These are phyloP conservation scores for Aureobasidium zeae DNA, from an alignment of 2,329 filamentous ascomycete species.

Conservation along the genomic window DNA sequence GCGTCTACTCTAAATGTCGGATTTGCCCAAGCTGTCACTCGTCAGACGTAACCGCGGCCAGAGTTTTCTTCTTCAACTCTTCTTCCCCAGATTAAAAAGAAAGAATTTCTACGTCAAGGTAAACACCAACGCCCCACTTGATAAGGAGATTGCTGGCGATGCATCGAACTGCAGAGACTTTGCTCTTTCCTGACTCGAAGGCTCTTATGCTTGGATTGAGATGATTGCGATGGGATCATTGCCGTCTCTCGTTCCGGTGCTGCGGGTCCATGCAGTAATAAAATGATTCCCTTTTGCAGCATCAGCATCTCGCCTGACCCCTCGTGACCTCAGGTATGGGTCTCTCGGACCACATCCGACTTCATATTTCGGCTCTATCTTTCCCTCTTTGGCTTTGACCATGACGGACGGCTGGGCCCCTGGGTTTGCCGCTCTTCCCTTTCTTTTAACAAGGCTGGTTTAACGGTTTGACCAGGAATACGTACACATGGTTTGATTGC, in stretches of 20 bases:
- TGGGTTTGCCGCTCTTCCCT: conserved; percentile 7
- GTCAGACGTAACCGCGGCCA: conserved; percentile 5
- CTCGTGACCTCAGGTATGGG: conserved; percentile 14
- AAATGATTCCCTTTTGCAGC: conserved; percentile 4
- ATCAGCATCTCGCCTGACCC: conserved; percentile 7
- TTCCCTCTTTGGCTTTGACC: background rate
- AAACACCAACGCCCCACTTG: conserved; percentile 11
- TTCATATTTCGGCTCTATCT: conserved; percentile 3
- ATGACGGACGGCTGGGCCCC: conserved; percentile 6
- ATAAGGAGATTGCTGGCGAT: background rate
- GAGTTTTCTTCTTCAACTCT: conserved; percentile 5
- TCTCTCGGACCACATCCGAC: background rate
- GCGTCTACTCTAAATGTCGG: conserved; percentile 11
- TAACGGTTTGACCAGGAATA: conserved; percentile 10
- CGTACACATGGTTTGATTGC: conserved; percentile 1
- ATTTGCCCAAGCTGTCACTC: conserved; percentile 13
- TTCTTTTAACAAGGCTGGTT: conserved; percentile 9
- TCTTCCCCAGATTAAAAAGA: conserved; percentile 12
- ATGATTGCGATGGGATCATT: background rate
- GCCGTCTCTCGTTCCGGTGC: background rate
- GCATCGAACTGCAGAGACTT: background rate
- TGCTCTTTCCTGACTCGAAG: background rate
- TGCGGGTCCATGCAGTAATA: conserved; percentile 8
- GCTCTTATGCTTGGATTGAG: background rate
- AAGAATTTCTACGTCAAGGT: background rate